These are phyloP conservation scores for Tetrahymena malaccensis DNA, from an alignment of 73 alveolate species.

Conservation along the genomic window DNA sequence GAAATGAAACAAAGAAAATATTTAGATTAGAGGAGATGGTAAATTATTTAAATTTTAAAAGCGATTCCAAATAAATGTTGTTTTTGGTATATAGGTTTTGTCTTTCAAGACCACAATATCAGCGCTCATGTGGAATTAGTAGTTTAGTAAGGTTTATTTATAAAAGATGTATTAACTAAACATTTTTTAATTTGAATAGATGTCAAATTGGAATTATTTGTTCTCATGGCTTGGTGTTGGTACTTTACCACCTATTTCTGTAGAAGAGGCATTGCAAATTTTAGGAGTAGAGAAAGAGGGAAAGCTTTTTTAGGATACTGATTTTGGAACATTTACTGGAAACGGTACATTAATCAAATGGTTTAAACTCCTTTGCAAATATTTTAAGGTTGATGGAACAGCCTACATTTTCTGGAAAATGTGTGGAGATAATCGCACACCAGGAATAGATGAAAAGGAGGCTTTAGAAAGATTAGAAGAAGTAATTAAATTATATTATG, in stretches of 20 bases:
- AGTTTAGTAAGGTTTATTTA: conserved; percentile 28
- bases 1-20: conserved; percentile 57
- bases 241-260: conserved; percentile 42
- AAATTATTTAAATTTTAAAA: not conserved
- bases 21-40: conserved; percentile 77
- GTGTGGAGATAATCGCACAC: conserved; percentile 58
- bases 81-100: conserved; percentile 10
- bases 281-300: conserved; percentile 43
- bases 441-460: conserved; percentile 46
- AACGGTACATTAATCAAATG: conserved; percentile 61
- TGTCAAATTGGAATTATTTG: conserved; percentile 58
- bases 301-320: conserved; percentile 59
- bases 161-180: not conserved
- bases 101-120: conserved; percentile 66
- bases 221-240: conserved; percentile 59
- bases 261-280: conserved; percentile 55
- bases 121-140: conserved; percentile 71
- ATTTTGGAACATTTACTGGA: conserved; percentile 71
- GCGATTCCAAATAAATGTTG: not conserved
- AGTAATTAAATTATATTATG: not conserved
- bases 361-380: conserved; percentile 39
- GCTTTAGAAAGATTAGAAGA: conserved; percentile 39
- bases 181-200: not conserved
- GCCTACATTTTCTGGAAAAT: conserved; percentile 56
- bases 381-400: conserved; percentile 47